These are phyloP conservation scores for Colletotrichum melonis DNA, from an alignment of 2,329 filamentous ascomycete genomes.

Conservation along the genomic window DNA sequence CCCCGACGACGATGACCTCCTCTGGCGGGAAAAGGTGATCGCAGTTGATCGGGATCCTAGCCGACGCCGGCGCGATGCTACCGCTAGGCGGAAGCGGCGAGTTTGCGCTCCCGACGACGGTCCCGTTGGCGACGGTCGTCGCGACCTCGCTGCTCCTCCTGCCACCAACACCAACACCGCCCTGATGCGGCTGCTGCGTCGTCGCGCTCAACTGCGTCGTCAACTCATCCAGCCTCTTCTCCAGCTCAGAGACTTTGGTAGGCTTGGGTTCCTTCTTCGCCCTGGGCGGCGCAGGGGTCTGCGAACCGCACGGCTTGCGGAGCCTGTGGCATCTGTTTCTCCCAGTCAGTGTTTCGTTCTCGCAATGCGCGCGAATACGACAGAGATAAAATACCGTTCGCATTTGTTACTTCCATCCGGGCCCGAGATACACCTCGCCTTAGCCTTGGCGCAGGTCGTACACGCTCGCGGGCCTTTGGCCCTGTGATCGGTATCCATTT, in stretches of 20 bases:
- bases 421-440: slow-evolving; percentile 60
- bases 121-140: slow-evolving; percentile 18
- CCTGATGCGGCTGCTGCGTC: not conserved
- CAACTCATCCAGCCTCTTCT: slow-evolving; percentile 61
- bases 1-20: not conserved
- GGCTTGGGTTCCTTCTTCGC: slow-evolving; percentile 59
- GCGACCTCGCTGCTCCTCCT: slow-evolving; percentile 8
- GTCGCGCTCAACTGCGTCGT: slow-evolving; percentile 54
- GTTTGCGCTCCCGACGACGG: slow-evolving; percentile 9
- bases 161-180: not conserved
- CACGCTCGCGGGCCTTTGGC: slow-evolving; percentile 61
- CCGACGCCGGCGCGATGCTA: slow-evolving; percentile 18
- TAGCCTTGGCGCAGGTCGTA: slow-evolving; percentile 63
- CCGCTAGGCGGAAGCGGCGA: slow-evolving; percentile 22
- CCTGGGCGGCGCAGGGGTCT: slow-evolving; percentile 60
- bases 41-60: slow-evolving; percentile 40
- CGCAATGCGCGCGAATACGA: not conserved
- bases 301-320: slow-evolving; percentile 57
- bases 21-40: slow-evolving; percentile 50
- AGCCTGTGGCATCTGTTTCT: slow-evolving; percentile 58
- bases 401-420: slow-evolving; percentile 54
- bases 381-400: slow-evolving; percentile 54
- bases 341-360: not conserved
- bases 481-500: slow-evolving; percentile 25
- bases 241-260: slow-evolving; percentile 61